Base-by-base conservation (phyloP, 768 basidiomycete genomes). In the Podaxis pistillaris region DNA sequence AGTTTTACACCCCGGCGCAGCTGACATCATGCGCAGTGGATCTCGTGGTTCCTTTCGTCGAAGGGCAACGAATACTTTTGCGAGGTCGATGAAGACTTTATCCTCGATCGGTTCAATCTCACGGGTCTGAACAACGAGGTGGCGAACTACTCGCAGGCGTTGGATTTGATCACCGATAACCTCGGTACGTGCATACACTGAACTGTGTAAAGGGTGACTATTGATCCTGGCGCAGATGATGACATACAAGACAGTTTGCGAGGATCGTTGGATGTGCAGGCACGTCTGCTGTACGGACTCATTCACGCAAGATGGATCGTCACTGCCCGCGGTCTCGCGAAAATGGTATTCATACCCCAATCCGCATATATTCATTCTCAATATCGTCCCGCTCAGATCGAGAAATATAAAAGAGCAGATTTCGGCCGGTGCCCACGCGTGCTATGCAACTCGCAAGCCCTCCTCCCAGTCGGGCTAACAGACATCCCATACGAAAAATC, bases 21-120 rank as follows among this genome's bases (percentile, higher is more conserved):
- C 37, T 24, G 44, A 46, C n/a, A 47, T 36, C 7, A 19, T 55
- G 36, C 49, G 24, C 66, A 96, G 93, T 98, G 95, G 95, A 96
- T 96, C 68, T 94, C 94, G 3, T 98, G 95, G 95, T 97, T 98
- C 71, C 80, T 98, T 4, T 93, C 93, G 22, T 95, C 94, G 19
- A 97, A 97, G 73, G 96, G 97, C 62, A 98, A 99, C 73, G 97
- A 99, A 79, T 99, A 99, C 80, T 99, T 98, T 71, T 98, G 96
- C 75, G 96, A 98, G 79, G 94, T 98, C 65, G 97, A 98, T 73
- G 96, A 98, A 71, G 97, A 98, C 75, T 98, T 98, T 74, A 98
- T 99, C 69, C 83, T 98, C 60, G 96, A 98, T 78, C 86, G 96
- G 56, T 98, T 99, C 85, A 98, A 99, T 76, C 81, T 99, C 61